phyloP scores from a whole-genome alignment of 495 filamentous ascomycete species.

The Podospora pseudocomata region DNA sequence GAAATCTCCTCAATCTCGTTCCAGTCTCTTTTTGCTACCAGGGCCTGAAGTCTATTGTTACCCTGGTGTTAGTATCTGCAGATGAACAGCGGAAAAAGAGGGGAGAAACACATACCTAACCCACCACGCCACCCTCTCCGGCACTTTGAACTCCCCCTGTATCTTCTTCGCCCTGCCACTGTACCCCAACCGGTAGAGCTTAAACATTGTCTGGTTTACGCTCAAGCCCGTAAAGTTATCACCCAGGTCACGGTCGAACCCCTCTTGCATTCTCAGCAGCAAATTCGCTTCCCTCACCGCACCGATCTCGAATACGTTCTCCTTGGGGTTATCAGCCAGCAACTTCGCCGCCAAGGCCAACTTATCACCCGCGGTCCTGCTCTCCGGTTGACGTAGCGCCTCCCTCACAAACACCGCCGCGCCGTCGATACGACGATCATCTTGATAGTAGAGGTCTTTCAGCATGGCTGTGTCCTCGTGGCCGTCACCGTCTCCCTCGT shows the following conservation, averaged over 20 bases:
- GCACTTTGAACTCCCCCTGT: slow-evolving; percentile 86
- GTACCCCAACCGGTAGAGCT: slow-evolving; percentile 71
- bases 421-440: slow-evolving; percentile 87
- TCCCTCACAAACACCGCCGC: slow-evolving; percentile 82
- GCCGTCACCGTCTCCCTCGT: slow-evolving; percentile 28
- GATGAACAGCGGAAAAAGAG: not conserved
- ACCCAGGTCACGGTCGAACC: slow-evolving; percentile 75
- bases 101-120: slow-evolving; percentile 45
- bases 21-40: slow-evolving; percentile 88
- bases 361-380: slow-evolving; percentile 66
- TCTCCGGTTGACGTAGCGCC: slow-evolving; percentile 63
- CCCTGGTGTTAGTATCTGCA: not conserved
- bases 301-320: slow-evolving; percentile 69
- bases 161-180: slow-evolving; percentile 77
- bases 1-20: slow-evolving; percentile 82
- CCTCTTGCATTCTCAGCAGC: slow-evolving; percentile 79
- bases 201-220: slow-evolving; percentile 86
- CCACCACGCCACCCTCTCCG: slow-evolving; percentile 89
- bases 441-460: slow-evolving; percentile 97
- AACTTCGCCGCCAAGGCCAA: slow-evolving; percentile 78
- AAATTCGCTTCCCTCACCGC: slow-evolving; percentile 71
- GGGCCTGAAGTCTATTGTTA: slow-evolving; percentile 63
- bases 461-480: slow-evolving; percentile 73
- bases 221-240: slow-evolving; percentile 75
- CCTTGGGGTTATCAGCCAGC: slow-evolving; percentile 72